phyloP scores from a whole-genome alignment of 768 basidiomycete genomes.

The Naganishia friedmannii region DNA sequence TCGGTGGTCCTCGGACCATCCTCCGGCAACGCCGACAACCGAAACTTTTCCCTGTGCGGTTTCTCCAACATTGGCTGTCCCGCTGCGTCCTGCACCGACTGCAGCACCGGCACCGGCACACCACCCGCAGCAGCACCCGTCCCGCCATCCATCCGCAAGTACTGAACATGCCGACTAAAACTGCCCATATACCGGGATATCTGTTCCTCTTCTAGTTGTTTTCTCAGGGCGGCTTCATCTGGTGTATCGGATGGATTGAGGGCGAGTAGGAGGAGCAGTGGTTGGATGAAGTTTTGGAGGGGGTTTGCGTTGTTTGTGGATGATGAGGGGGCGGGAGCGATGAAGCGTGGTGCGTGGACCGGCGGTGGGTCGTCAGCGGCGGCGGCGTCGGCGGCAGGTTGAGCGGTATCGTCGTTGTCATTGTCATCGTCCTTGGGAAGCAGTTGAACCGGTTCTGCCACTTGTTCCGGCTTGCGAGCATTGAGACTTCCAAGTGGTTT shows the following conservation, averaged over 20 bases:
- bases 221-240: background rate
- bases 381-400: background rate
- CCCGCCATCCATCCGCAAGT: constrained; percentile 6
- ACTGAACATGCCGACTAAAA: constrained; percentile 17
- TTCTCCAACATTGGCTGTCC: background rate
- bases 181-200: constrained; percentile 20
- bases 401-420: background rate
- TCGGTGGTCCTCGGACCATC: too few species aligned
- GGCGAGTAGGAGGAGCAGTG: background rate
- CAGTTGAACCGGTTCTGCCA: background rate
- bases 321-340: background rate
- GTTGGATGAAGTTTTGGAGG: background rate
- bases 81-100: background rate
- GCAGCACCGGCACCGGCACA: background rate
- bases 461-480: background rate
- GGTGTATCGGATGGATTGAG: background rate
- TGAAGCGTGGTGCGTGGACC: background rate
- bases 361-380: background rate
- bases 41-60: background rate
- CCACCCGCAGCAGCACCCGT: too few species aligned
- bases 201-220: constrained; percentile 12
- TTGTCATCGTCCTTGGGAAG: background rate
- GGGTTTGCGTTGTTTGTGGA: background rate
- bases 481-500: background rate
- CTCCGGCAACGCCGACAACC: background rate